Percentiles rank a stretch among this genome's conserved stretches.
Conservation (phyloP, 1,284 basidiomycete genomes). For the Malassezia furfur region DNA sequence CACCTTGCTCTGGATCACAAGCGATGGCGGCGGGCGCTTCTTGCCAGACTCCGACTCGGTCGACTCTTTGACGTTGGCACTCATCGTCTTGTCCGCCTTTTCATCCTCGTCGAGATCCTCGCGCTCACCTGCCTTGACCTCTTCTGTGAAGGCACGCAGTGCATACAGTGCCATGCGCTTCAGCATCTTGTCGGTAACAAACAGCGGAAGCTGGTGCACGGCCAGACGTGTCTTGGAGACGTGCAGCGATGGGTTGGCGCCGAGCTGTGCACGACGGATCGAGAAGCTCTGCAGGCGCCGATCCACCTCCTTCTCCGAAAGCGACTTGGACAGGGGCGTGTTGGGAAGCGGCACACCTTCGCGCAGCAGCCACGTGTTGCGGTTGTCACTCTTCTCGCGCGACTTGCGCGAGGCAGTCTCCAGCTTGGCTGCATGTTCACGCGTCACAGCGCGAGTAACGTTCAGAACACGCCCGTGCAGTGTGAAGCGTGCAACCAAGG, state of each 20-base stretch:
- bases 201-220: slow-evolving; percentile 81
- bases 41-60: slow-evolving; percentile 44
- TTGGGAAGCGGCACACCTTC: slow-evolving; percentile 57
- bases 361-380: slow-evolving; percentile 87
- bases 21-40: slow-evolving; percentile 54
- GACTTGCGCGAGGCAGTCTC: slow-evolving; percentile 70
- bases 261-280: slow-evolving; percentile 48
- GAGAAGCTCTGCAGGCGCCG: slow-evolving; percentile 35
- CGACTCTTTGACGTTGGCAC: slow-evolving; percentile 20
- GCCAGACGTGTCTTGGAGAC: slow-evolving; percentile 88
- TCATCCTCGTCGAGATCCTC: slow-evolving; percentile 65
- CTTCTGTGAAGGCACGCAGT: slow-evolving; percentile 65
- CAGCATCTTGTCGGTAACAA: slow-evolving; percentile 76
- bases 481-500: slow-evolving; percentile 70
- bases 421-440: slow-evolving; percentile 73
- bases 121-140: slow-evolving; percentile 62
- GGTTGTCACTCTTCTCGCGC: slow-evolving; percentile 82
- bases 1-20: slow-evolving; percentile 73
- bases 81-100: slow-evolving; percentile 51
- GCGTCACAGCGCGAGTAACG: slow-evolving; percentile 78
- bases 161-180: slow-evolving; percentile 79
- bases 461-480: slow-evolving; percentile 87
- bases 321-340: slow-evolving; percentile 21
- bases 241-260: slow-evolving; percentile 83
- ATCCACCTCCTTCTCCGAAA: slow-evolving; percentile 34